Evolutionary conservation across 345 rosid genomes (phyloP).

Genomic region (Lumnitzera littorea): DNA sequence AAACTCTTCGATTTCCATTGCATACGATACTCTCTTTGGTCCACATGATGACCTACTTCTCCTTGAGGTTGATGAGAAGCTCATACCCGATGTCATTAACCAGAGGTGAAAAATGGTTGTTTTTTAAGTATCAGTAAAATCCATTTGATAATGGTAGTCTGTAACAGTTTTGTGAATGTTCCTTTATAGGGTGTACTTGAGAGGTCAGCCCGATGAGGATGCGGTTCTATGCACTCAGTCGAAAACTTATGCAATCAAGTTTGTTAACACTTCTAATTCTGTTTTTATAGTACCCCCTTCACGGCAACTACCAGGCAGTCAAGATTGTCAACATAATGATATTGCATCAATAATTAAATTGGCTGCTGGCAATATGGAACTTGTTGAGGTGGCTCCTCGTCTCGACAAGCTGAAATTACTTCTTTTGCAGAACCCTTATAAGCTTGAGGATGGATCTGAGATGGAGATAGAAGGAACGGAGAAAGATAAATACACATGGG

Average conservation of each 20-base stretch:
- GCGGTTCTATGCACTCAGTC: slow-evolving; percentile 86
- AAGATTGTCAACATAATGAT: slow-evolving; percentile 21
- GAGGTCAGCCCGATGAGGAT: slow-evolving; percentile 82
- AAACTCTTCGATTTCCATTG: slow-evolving; percentile 42
- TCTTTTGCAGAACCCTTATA: slow-evolving; percentile 48
- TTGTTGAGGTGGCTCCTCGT: slow-evolving; percentile 79
- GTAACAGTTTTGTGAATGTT: background rate
- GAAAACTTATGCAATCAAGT: slow-evolving; percentile 73
- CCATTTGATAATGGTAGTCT: background rate
- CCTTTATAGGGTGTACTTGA: slow-evolving; percentile 51
- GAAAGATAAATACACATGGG: slow-evolving; percentile 43
- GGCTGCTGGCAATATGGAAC: slow-evolving; percentile 73
- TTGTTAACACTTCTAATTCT: slow-evolving; percentile 82
- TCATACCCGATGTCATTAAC: slow-evolving; percentile 57
- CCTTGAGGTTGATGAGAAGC: slow-evolving; percentile 66
- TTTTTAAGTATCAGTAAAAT: background rate
- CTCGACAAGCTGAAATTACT: slow-evolving; percentile 69
- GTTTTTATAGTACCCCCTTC: slow-evolving; percentile 67
- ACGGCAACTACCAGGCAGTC: slow-evolving; percentile 11
- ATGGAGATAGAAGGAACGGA: slow-evolving; percentile 27
- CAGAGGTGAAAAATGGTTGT: slow-evolving; percentile 35
- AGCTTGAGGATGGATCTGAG: slow-evolving; percentile 33
- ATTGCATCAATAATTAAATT: slow-evolving; percentile 47
- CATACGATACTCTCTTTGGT: slow-evolving; percentile 64
- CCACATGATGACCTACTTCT: slow-evolving; percentile 61